These are phyloP conservation scores for Debaryomyces sp. DNA, from an alignment of 1,139 yeast genomes.

Conservation along the genomic window DNA sequence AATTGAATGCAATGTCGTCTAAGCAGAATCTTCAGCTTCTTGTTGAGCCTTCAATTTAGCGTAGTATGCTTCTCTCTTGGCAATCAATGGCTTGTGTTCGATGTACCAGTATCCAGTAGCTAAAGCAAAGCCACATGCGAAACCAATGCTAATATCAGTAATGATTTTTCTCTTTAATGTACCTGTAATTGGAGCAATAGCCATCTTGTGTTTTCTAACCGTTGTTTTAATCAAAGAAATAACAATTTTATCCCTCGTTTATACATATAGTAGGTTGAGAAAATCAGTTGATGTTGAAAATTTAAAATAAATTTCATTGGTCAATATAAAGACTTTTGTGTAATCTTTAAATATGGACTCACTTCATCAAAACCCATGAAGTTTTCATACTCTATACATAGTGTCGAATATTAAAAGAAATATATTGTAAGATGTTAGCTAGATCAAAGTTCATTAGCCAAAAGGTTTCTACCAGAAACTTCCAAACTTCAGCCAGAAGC, in stretches of 20 bases:
- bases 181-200: conserved; percentile 91
- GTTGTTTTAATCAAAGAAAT: not conserved
- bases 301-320: conserved; percentile 17
- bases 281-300: conserved; percentile 7
- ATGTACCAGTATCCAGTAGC: conserved; percentile 38
- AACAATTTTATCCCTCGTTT: not conserved
- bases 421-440: conserved; percentile 15
- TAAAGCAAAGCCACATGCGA: conserved; percentile 42
- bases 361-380: not conserved
- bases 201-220: conserved; percentile 48
- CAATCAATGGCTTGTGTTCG: conserved; percentile 69
- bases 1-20: conserved; percentile 3
- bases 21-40: conserved; percentile 58
- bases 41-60: conserved; percentile 73
- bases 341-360: conserved; percentile 9
- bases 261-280: conserved; percentile 1
- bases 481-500: conserved; percentile 40
- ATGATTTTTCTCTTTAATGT: conserved; percentile 79
- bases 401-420: not conserved
- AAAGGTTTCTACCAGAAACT: conserved; percentile 34
- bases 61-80: conserved; percentile 84
- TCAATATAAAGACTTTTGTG: conserved; percentile 12
- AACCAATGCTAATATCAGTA: conserved; percentile 76
- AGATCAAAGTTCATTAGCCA: conserved; percentile 32
- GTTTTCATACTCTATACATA: not conserved